These are phyloP conservation scores for Kodamaea derodonti DNA, from an alignment of 1,139 yeast species.

Conservation along the genomic window DNA sequence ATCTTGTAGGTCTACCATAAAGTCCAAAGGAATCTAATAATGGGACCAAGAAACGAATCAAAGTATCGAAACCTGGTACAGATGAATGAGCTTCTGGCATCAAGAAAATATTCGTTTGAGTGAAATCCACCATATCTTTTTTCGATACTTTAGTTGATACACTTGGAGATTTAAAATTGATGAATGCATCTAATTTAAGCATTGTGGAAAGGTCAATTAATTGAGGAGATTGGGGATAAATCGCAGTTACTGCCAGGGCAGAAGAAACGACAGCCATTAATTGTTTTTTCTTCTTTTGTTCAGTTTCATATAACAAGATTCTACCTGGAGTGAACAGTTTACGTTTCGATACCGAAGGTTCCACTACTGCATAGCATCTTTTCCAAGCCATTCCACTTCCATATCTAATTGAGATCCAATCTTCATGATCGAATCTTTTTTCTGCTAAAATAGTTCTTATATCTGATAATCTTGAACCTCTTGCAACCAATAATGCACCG, in stretches of 20 bases:
- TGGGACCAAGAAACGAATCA: conserved; percentile 84
- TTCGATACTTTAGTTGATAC: conserved; percentile 33
- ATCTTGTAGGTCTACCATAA: conserved; percentile 86
- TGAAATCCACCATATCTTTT: conserved; percentile 50
- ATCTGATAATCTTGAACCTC: conserved; percentile 84
- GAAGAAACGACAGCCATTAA: conserved; percentile 76
- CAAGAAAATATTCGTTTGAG: conserved; percentile 77
- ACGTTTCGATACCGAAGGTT: conserved; percentile 54
- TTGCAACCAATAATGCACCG: conserved; percentile 83
- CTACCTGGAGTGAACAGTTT: conserved; percentile 49
- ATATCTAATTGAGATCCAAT: conserved; percentile 91
- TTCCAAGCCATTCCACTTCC: conserved; percentile 99
- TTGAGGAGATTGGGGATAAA: conserved; percentile 82
- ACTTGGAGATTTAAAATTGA: conserved; percentile 52
- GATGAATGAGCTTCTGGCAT: conserved; percentile 96
- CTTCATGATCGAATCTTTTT: conserved; percentile 82
- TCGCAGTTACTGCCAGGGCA: conserved; percentile 78
- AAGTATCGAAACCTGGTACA: conserved; percentile 91
- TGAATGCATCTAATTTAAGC: conserved; percentile 82
- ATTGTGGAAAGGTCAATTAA: conserved; percentile 84
- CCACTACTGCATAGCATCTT: conserved; percentile 88
- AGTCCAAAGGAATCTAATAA: conserved; percentile 79
- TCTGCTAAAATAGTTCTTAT: conserved; percentile 81
- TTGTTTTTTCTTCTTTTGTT: conserved; percentile 56
- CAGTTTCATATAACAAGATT: conserved; percentile 63